phyloP scores from a whole-genome alignment of 495 filamentous ascomycete genomes.

The Aspergillus steynii region DNA sequence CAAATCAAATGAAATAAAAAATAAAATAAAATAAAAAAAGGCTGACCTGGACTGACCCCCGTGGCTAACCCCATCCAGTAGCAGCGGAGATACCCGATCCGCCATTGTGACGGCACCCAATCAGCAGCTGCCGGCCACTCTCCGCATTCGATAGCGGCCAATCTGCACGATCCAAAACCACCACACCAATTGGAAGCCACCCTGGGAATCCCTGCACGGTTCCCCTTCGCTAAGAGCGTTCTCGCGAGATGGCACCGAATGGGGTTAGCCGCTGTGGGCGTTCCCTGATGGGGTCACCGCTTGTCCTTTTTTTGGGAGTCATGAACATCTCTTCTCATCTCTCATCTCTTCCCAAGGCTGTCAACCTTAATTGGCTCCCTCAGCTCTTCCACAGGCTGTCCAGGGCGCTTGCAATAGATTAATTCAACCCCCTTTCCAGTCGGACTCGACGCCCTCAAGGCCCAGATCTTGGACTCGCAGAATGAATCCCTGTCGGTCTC shows the following conservation, averaged over 20 bases:
- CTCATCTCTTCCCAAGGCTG: background rate
- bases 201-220: background rate
- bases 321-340: no score
- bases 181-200: constrained; percentile 12
- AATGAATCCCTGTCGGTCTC: background rate
- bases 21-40: background rate
- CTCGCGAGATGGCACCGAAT: constrained; percentile 25
- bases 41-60: background rate
- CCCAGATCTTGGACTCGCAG: background rate
- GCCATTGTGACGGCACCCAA: constrained; percentile 11
- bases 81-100: constrained; percentile 14
- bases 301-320: background rate
- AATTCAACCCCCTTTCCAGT: background rate
- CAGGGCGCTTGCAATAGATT: background rate
- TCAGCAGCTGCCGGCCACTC: constrained; percentile 9
- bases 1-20: no score
- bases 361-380: constrained; percentile 4
- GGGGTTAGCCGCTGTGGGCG: constrained; percentile 9
- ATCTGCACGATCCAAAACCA: constrained; percentile 6
- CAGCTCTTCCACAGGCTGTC: no score
- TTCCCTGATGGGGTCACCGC: constrained; percentile 13
- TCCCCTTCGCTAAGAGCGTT: constrained; percentile 7
- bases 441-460: no score
- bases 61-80: constrained; percentile 11
- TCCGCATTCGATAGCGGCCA: constrained; percentile 19